These are phyloP conservation scores for Eucalyptus polyanthemos DNA, from an alignment of 345 rosid genomes.

Conservation along the genomic window DNA sequence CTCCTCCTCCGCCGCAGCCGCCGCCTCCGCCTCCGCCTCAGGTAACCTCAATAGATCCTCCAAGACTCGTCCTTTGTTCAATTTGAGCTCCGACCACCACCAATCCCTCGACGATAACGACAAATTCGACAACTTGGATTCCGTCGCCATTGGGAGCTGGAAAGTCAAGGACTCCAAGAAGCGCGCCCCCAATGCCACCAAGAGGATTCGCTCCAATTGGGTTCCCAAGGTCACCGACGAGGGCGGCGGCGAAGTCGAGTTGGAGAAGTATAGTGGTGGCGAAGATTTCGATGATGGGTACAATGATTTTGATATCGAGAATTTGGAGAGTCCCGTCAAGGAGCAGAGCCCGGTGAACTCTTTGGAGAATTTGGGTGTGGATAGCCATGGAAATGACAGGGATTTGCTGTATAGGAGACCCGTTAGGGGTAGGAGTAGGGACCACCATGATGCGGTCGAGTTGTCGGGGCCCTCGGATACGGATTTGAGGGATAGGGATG, in stretches of 20 bases:
- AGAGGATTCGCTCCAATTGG: conserved; percentile 62
- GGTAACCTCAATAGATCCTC: conserved; percentile 16
- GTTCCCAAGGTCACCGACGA: conserved; percentile 41
- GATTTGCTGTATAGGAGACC: conserved; percentile 21
- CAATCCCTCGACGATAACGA: not conserved
- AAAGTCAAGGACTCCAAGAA: conserved; percentile 46
- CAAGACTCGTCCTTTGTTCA: conserved; percentile 49
- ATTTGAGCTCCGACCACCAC: conserved; percentile 29
- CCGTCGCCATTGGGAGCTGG: conserved; percentile 59
- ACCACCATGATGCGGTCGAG: conserved; percentile 12
- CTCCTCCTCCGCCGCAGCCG: not conserved
- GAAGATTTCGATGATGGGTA: conserved; percentile 39
- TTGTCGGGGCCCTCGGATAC: conserved; percentile 16
- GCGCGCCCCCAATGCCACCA: conserved; percentile 13
- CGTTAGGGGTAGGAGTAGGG: conserved; percentile 12
- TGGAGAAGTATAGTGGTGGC: conserved; percentile 39
- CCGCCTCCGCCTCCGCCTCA: not conserved
- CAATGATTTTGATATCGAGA: conserved; percentile 46
- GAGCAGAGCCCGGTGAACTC: conserved; percentile 50
- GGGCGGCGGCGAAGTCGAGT: conserved; percentile 12
- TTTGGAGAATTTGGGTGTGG: conserved; percentile 40
- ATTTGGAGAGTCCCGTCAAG: conserved; percentile 54
- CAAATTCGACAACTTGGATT: conserved; percentile 32
- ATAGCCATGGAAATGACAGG: conserved; percentile 18
- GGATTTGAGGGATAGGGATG: conserved; percentile 28